phyloP scores from a whole-genome alignment of 2,329 filamentous ascomycete genomes.

The Aspergillus texensis region DNA sequence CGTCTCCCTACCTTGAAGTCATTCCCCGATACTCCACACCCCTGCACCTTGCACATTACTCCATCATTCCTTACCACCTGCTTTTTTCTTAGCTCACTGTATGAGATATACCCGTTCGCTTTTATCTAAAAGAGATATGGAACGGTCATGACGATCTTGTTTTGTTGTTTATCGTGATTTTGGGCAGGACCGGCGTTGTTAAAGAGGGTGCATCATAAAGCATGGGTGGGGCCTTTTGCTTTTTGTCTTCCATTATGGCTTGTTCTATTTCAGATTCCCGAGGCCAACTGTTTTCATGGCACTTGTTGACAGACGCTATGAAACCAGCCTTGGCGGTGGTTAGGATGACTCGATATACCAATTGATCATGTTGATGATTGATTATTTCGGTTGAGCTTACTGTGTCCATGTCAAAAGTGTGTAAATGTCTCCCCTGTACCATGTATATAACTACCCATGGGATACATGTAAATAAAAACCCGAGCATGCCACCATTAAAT shows the following conservation, averaged over 20 bases:
- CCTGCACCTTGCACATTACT: neutral
- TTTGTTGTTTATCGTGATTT: constrained; percentile 5
- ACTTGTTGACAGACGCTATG: constrained; percentile 9
- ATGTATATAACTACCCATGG: neutral
- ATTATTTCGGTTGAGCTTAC: neutral
- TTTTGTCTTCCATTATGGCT: neutral
- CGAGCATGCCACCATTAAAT: neutral
- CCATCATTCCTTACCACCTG: constrained; percentile 3
- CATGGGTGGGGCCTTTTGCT: constrained; percentile 20
- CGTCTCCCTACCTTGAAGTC: neutral
- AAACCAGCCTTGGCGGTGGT: constrained; percentile 3
- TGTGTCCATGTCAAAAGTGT: neutral
- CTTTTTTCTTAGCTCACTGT: neutral
- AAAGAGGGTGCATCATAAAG: constrained; percentile 24
- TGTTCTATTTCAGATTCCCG: constrained; percentile 6
- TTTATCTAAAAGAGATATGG: constrained; percentile 1
- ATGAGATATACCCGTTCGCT: constrained; percentile 3
- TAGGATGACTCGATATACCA: constrained; percentile 2
- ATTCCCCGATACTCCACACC: neutral
- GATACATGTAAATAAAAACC: neutral
- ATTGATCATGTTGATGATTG: constrained; percentile 1
- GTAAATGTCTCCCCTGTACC: neutral
- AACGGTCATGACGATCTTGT: constrained; percentile 5
- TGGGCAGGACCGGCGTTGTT: constrained; percentile 22
- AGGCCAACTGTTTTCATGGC: constrained; percentile 1